Base-by-base conservation (phyloP, 1,139 yeast genomes). In the Arxiozyma slooffiae region DNA sequence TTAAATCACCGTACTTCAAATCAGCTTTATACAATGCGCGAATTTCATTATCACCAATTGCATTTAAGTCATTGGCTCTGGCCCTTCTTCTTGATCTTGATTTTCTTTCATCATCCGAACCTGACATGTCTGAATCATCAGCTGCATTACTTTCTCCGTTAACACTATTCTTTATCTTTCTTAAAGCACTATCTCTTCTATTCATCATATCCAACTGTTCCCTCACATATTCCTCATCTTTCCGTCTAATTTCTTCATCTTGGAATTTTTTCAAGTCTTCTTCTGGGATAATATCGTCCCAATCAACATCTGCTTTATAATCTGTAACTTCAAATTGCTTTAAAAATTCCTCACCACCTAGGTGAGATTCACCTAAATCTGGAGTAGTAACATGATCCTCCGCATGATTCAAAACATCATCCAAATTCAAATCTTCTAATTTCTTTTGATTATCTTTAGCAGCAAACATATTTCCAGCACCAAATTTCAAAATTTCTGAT, bases 211-310 rank as follows among this genome's bases (percentile, higher is more conserved):
- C 89, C 59, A 92, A 82, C 67, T 94, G 97, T 60, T 90, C 94
- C 62, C 88, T 82, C 55, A 92, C 76, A 65, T 81, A 90, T 56
- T 79, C 84, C 57, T 92, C 97, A 59, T 92, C 97, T 44, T 83
- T 80, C 50, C 86, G 79, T 66, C 81, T 82, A 73, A 85, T 84
- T 63, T 92, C 98, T 54, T 89, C 96, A 55, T 86, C 96, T 67
- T 94, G 92, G 62, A 94, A 76, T 65, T 86, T 86, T 52, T 81
- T 78, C 55, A 94, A 75, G 67, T 94, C 98, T 48, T 88, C 96
- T 57, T 88, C 94, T 0, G 99, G 99, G 61, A 94, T 94, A 60
- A 94, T 94, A 67, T 94, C 99, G 71, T 94, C 98, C 99, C 99
- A 94, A 58, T 89, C 95, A 53, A 92, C 89, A 67, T 94, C 97